These are phyloP conservation scores for Colletotrichum tofieldiae DNA, from an alignment of 2,329 filamentous ascomycete genomes.

Conservation along the genomic window DNA sequence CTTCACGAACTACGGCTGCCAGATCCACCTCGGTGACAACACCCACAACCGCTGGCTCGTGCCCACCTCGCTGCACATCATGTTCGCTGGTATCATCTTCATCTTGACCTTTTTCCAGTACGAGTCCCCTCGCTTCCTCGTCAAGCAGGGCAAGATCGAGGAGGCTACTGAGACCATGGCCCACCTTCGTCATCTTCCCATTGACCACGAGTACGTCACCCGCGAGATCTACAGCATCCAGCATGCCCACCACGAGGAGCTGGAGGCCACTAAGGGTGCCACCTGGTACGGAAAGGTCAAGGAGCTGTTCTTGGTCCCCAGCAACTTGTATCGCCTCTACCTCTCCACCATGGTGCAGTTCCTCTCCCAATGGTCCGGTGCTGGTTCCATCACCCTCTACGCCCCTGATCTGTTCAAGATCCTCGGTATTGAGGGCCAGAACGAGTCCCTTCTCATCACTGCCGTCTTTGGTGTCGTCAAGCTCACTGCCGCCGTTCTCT, in stretches of 20 bases:
- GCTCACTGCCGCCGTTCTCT: conserved; percentile 75
- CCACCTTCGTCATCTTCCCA: conserved; percentile 71
- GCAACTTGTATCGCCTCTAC: conserved; percentile 82
- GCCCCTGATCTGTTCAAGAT: conserved; percentile 81
- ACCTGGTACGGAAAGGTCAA: conserved; percentile 76
- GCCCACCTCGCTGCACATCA: conserved; percentile 83
- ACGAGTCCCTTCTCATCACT: conserved; percentile 80
- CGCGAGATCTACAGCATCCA: conserved; percentile 77
- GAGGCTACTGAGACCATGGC: conserved; percentile 71
- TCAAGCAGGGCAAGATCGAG: conserved; percentile 75
- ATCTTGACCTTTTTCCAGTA: conserved; percentile 77
- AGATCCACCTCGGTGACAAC: conserved; percentile 64
- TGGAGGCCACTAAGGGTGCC: conserved; percentile 78
- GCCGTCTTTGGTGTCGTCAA: conserved; percentile 85
- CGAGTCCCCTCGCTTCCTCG: conserved; percentile 80
- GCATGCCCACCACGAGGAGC: conserved; percentile 77
- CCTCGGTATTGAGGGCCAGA: conserved; percentile 77
- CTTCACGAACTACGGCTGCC: conserved; percentile 78
- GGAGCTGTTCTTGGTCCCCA: conserved; percentile 77
- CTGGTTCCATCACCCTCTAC: conserved; percentile 83
- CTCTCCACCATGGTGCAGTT: conserved; percentile 79
- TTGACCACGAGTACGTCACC: conserved; percentile 73
- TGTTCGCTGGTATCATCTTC: conserved; percentile 82
- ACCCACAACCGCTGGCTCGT: conserved; percentile 72
- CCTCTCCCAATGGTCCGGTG: conserved; percentile 81